Percentiles rank a stretch among this genome's conserved stretches.
Conservation (phyloP, 345 rosid genomes). For the Pistacia atlantica region DNA sequence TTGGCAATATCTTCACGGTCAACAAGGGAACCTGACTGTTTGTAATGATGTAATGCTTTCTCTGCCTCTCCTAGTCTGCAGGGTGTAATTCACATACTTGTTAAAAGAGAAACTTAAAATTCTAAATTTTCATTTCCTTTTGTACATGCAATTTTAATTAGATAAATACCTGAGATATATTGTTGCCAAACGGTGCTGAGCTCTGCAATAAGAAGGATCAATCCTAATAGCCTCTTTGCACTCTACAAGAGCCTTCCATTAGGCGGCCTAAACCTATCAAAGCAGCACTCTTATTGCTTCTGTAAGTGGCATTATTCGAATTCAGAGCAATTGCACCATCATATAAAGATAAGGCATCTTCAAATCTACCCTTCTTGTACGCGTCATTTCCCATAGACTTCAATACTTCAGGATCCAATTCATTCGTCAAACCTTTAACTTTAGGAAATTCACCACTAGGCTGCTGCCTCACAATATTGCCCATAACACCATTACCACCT, state of each 20-base stretch:
- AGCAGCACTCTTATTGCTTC: conserved; percentile 86
- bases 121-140: background rate
- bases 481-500: conserved; percentile 52
- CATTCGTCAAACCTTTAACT: conserved; percentile 25
- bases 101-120: background rate
- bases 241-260: conserved; percentile 69
- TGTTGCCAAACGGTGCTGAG: conserved; percentile 71
- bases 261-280: conserved; percentile 79
- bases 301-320: conserved; percentile 65
- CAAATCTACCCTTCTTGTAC: conserved; percentile 69
- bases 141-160: background rate
- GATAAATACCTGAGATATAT: conserved; percentile 51
- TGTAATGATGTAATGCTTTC: conserved; percentile 59
- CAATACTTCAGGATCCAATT: conserved; percentile 59
- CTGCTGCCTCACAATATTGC: conserved; percentile 67
- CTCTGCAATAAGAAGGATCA: conserved; percentile 64
- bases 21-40: conserved; percentile 36
- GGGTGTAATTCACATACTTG: background rate
- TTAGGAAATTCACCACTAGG: conserved; percentile 34
- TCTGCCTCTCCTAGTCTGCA: conserved; percentile 71
- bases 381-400: conserved; percentile 78
- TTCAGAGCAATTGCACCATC: conserved; percentile 73
- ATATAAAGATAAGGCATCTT: conserved; percentile 74
- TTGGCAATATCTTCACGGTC: conserved; percentile 43
- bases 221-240: conserved; percentile 75